phyloP scores from a whole-genome alignment of 805 yeast species.

The Candida ulmi region DNA sequence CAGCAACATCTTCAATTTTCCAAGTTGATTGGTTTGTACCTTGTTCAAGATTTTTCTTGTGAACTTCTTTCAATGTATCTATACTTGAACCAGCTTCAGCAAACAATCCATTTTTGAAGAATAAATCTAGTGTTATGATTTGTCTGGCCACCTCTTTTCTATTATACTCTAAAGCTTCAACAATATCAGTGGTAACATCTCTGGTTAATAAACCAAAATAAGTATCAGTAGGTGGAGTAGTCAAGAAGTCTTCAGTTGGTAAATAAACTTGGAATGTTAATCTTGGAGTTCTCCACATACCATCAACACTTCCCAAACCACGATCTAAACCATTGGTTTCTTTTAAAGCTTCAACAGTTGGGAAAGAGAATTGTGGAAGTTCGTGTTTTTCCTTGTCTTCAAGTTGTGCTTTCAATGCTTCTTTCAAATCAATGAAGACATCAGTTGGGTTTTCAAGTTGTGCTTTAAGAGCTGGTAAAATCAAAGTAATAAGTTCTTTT shows the following conservation, averaged over 20 bases:
- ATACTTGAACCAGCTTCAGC: constrained; percentile 72
- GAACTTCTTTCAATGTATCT: constrained; percentile 52
- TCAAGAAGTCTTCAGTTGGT: constrained; percentile 50
- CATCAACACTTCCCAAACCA: constrained; percentile 50
- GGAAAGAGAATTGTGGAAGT: constrained; percentile 25
- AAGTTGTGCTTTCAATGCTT: constrained; percentile 11
- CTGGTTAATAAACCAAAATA: constrained; percentile 59
- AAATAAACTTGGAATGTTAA: constrained; percentile 55
- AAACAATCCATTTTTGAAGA: constrained; percentile 61
- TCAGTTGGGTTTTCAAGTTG: constrained; percentile 9
- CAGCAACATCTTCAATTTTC: constrained; percentile 87
- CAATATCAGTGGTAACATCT: constrained; percentile 70
- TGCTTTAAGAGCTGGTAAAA: constrained; percentile 43
- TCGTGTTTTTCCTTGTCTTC: constrained; percentile 14
- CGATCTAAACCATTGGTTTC: constrained; percentile 27
- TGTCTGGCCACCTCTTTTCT: constrained; percentile 83
- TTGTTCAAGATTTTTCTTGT: constrained; percentile 31
- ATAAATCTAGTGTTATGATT: constrained; percentile 65
- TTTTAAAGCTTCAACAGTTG: constrained; percentile 30
- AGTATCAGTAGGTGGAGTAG: constrained; percentile 51
- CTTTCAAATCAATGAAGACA: constrained; percentile 31
- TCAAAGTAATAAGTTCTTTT: constrained; percentile 40
- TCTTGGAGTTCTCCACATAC: constrained; percentile 63
- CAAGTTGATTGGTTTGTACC: constrained; percentile 51
- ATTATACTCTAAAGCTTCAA: constrained; percentile 81